Conservation (phyloP, 2,329 filamentous ascomycete genomes). For the Sporothrix pallida region DNA sequence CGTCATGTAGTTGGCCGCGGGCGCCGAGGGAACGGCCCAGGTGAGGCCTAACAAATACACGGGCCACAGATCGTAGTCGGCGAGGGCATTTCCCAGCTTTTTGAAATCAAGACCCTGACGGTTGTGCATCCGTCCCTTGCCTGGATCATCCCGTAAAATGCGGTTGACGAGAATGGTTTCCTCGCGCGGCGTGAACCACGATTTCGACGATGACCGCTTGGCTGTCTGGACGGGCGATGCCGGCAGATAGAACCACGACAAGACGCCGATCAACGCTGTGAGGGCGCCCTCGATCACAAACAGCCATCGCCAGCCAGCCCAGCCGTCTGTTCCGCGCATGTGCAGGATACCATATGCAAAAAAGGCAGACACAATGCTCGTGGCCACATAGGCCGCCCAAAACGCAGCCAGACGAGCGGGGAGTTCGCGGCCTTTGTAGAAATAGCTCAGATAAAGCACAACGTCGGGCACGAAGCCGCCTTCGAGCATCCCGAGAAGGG, state of each 20-base stretch:
- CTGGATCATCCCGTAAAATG: constrained; percentile 61
- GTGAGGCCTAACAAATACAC: constrained; percentile 36
- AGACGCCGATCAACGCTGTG: constrained; percentile 50
- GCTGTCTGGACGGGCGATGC: constrained; percentile 50
- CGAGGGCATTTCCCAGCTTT: constrained; percentile 32
- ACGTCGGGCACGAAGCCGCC: constrained; percentile 46
- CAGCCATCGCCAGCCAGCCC: constrained; percentile 52
- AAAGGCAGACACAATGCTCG: constrained; percentile 45
- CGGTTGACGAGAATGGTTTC: constrained; percentile 64
- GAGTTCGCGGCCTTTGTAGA: constrained; percentile 45
- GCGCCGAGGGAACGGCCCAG: constrained; percentile 29
- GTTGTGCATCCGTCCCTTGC: constrained; percentile 64
- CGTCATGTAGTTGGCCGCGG: constrained; percentile 34
- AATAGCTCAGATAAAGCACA: constrained; percentile 46
- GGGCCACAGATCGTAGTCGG: constrained; percentile 37
- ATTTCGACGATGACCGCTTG: constrained; percentile 55
- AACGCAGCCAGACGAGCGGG: constrained; percentile 46
- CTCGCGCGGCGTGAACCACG: constrained; percentile 65
- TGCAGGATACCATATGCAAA: constrained; percentile 47
- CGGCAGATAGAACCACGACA: constrained; percentile 56
- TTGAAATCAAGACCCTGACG: constrained; percentile 57
- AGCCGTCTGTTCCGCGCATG: constrained; percentile 46
- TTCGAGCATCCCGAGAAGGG: constrained; percentile 43
- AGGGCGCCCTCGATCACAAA: constrained; percentile 60
- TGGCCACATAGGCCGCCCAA: constrained; percentile 43